A percentile compares a stretch with the other conserved stretches of the same genome.
Conservation (phyloP, 306 rosid species). For the Mimosa bimucronata region DNA sequence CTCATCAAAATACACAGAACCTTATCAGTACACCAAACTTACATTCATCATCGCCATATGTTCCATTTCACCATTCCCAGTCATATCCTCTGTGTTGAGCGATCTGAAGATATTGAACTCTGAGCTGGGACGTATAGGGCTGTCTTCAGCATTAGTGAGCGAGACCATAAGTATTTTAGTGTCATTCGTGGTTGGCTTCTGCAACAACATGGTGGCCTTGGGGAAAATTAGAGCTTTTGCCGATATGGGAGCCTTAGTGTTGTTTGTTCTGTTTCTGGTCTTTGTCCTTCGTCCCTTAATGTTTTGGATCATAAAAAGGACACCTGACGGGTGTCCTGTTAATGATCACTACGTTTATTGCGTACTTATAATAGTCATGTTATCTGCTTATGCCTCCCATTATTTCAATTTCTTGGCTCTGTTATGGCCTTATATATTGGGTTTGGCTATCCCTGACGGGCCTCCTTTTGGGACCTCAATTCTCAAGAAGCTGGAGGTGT, state of each 20-base stretch:
- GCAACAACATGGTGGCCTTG: not conserved
- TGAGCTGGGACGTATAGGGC: constrained; percentile 62
- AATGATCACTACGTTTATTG: constrained; percentile 50
- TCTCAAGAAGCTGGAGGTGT: constrained; percentile 56
- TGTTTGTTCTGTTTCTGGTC: constrained; percentile 17
- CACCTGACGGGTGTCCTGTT: constrained; percentile 66
- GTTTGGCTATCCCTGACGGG: constrained; percentile 70
- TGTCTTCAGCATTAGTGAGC: constrained; percentile 55
- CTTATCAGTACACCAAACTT: not conserved
- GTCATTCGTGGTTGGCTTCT: not conserved
- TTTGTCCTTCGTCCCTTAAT: constrained; percentile 50
- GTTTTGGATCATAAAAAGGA: constrained; percentile 65
- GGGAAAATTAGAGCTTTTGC: not conserved
- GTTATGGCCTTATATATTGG: constrained; percentile 59
- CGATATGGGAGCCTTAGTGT: not conserved
- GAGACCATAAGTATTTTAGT: constrained; percentile 44
- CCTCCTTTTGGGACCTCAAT: constrained; percentile 75
- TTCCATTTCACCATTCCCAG: constrained; percentile 52
- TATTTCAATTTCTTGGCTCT: constrained; percentile 33
- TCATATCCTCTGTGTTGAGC: constrained; percentile 46
- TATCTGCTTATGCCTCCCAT: constrained; percentile 34
- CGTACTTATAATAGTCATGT: constrained; percentile 39
- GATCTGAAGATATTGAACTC: constrained; percentile 68
- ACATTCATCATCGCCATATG: constrained; percentile 29
- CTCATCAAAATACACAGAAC: not conserved